A percentile compares a stretch with the other conserved stretches of the same genome.
Evolutionary conservation across 331 rosid genomes (phyloP).

Genomic region (Malus hybrid): DNA sequence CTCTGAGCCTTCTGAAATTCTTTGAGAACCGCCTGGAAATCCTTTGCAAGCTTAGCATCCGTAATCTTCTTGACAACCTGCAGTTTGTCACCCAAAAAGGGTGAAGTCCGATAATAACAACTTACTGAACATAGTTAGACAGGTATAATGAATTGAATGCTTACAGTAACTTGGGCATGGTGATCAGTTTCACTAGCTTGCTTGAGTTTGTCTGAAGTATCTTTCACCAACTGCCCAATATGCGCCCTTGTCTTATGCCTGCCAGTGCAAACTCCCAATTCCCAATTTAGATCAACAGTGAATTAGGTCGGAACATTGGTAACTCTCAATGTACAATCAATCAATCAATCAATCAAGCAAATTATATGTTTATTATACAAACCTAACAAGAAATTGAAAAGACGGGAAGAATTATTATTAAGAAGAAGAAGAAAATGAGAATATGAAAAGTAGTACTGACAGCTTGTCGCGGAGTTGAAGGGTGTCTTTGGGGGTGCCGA

Average conservation of each 20-base stretch:
- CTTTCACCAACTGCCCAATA: constrained; percentile 25
- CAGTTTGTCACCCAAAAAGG: neutral
- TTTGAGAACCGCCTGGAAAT: constrained; percentile 20
- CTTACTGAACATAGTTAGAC: neutral
- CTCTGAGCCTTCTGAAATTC: constrained; percentile 33
- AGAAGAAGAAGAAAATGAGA: too few relatives aligned
- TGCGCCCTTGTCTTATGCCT: constrained; percentile 27
- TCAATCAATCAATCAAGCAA: neutral
- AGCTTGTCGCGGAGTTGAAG: constrained; percentile 24
- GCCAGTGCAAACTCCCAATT: neutral
- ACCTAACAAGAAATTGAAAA: neutral
- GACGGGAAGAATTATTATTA: neutral
- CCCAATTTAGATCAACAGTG: neutral
- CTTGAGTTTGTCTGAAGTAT: constrained; percentile 15
- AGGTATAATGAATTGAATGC: neutral
- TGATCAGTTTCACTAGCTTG: constrained; percentile 24
- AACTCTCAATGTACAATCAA: neutral
- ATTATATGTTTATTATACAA: neutral
- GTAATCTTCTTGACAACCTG: constrained; percentile 24
- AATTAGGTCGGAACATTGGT: too few relatives aligned
- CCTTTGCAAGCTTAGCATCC: constrained; percentile 32
- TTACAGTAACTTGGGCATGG: constrained; percentile 17
- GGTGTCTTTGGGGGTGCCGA: constrained; percentile 29
- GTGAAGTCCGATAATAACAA: neutral
- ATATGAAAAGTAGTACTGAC: neutral